Evolutionary conservation across 1,284 basidiomycete genomes (phyloP), one percentile per base, ranked within the genome.

Genomic region (Exobasidium cylindrosporum): DNA sequence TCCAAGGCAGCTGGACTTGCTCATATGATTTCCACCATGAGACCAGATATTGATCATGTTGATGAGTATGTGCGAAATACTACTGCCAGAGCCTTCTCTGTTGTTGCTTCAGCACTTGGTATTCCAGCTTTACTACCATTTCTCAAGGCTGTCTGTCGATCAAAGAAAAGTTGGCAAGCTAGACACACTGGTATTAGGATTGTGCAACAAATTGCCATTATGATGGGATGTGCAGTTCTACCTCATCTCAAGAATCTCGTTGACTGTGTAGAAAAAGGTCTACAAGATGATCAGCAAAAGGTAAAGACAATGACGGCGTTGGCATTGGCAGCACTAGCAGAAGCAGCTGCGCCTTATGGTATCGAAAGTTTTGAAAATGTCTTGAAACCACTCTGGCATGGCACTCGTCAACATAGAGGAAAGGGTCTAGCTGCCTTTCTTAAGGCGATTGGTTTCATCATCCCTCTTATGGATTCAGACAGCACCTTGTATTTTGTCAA

Each of bases 21-120:
- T 1, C 96, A 98, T 82, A 98, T 99, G 96, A 98, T 99, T 76
- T 98, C 95, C 40, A 98, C 95, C 23, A 98, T 99, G 95, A 89
- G 95, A 74, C 96, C 96, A 2, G 95, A 99, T 84, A 98, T 99
- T 71, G 95, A 99, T 81, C 95, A 98, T 76, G 93, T 95, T 46
- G 96, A 99, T 81, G 96, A 99, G 82, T 98, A 98, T 73, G 95
- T 98, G 26, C 91, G 96, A 65, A 99, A 98, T 82, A 98, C 96
- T 35, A 99, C 96, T 7, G 95, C 96, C 40, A 89, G 96, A 70
- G 96, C 96, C 1, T 98, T 99, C 84, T 96, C 95, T 26, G 96
- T 98, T 63, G 96, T 99, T 59, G 95, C 96, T 3, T 97, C 94
- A 0, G 96, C 96, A 0, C 88, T 99, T 61, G 94, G 96, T 76